phyloP scores from a whole-genome alignment of 305 asterid species.

The Ajuga reptans region DNA sequence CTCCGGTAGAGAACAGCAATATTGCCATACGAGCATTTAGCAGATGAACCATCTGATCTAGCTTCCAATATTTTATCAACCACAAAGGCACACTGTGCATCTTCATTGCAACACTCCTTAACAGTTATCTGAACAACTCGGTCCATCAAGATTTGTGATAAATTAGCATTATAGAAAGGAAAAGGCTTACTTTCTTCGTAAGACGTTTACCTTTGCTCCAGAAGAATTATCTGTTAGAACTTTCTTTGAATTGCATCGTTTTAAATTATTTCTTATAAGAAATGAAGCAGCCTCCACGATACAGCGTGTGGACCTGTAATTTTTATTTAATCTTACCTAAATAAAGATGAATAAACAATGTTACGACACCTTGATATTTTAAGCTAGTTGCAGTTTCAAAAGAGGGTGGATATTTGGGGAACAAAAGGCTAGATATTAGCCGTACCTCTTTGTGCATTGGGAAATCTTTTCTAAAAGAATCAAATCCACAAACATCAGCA shows the following conservation, averaged over 20 bases:
- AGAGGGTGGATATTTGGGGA: conserved; percentile 9
- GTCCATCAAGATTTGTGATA: background rate
- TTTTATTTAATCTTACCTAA: conserved; percentile 78
- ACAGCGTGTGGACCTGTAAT: conserved; percentile 88
- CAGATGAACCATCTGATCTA: conserved; percentile 56
- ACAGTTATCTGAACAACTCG: conserved; percentile 54
- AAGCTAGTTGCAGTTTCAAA: conserved; percentile 13
- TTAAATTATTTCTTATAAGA: conserved; percentile 68
- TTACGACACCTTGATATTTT: conserved; percentile 10
- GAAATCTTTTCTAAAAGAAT: conserved; percentile 87
- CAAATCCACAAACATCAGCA: conserved; percentile 85
- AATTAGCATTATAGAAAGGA: conserved; percentile 16
- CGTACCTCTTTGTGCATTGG: conserved; percentile 78
- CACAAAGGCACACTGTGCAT: conserved; percentile 84
- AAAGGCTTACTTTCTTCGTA: conserved; percentile 2
- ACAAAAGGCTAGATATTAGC: conserved; percentile 18
- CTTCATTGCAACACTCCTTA: conserved; percentile 90
- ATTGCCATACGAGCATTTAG: conserved; percentile 53
- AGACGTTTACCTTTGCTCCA: conserved; percentile 72
- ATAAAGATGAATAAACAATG: conserved; percentile 25
- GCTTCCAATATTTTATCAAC: conserved; percentile 86
- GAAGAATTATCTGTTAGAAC: conserved; percentile 70
- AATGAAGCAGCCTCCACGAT: conserved; percentile 90
- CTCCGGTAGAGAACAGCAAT: conserved; percentile 89
- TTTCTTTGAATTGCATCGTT: conserved; percentile 62